Conservation (phyloP, 139 green algal species). For the Chlamydomonas incerta region DNA sequence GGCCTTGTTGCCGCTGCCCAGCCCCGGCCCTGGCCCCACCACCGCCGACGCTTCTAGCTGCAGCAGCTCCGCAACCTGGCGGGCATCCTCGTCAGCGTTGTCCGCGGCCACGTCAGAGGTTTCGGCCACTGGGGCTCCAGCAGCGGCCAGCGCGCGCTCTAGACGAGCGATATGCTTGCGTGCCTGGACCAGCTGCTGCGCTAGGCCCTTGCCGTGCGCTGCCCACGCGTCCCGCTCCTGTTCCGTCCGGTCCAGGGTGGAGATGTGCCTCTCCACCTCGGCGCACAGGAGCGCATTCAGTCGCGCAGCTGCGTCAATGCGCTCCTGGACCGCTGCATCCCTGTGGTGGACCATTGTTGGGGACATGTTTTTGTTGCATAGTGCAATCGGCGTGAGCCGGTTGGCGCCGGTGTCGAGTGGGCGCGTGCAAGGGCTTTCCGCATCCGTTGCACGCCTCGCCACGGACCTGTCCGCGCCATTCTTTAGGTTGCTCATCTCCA, state of each 20-base stretch:
- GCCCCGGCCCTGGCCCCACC: background rate
- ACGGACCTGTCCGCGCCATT: too few species aligned
- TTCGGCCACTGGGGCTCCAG: too few species aligned
- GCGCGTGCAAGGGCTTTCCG: too few species aligned
- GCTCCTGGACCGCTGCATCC: slow-evolving; percentile 53
- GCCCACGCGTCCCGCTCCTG: slow-evolving; percentile 62
- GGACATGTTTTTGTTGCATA: too few species aligned
- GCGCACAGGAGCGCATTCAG: slow-evolving; percentile 63
- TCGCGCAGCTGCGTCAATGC: slow-evolving; percentile 53
- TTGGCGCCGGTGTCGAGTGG: too few species aligned
- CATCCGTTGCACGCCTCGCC: too few species aligned
- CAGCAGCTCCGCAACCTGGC: slow-evolving; percentile 16
- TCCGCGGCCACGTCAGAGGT: background rate
- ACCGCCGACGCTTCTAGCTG: background rate
- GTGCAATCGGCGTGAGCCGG: too few species aligned
- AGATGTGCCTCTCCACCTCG: slow-evolving; percentile 47
- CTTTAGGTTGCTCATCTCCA: too few species aligned
- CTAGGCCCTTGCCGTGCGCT: slow-evolving; percentile 47
- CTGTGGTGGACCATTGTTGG: slow-evolving; percentile 3
- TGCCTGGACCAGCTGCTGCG: slow-evolving; percentile 38
- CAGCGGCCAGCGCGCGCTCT: background rate
- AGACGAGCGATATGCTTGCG: slow-evolving; percentile 32
- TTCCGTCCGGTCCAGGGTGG: slow-evolving; percentile 33
- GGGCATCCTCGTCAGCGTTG: background rate
- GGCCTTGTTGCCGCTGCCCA: background rate